phyloP scores from a whole-genome alignment of 2,329 filamentous ascomycete genomes.

The Berkeleyomyces basicola region DNA sequence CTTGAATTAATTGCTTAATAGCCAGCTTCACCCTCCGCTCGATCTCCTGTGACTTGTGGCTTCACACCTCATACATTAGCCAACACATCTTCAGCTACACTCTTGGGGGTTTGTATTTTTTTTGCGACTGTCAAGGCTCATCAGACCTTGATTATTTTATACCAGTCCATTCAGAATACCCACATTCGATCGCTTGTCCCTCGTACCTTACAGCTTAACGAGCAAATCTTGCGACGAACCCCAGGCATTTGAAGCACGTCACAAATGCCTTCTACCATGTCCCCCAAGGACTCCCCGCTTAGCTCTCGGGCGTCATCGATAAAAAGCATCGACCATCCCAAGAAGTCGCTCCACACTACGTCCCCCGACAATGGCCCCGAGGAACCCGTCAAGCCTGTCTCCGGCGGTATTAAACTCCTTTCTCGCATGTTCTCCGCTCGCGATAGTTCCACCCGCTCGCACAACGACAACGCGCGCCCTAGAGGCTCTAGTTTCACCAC shows the following conservation, averaged over 20 bases:
- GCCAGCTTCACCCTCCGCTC: not conserved
- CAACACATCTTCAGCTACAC: not conserved
- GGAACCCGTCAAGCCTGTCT: slow-evolving; percentile 9
- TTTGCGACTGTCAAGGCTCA: not conserved
- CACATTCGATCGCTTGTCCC: not conserved
- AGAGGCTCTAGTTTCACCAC: slow-evolving; percentile 13
- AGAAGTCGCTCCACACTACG: slow-evolving; percentile 8
- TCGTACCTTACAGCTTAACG: not conserved
- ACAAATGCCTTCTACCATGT: slow-evolving; percentile 7
- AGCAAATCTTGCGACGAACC: not conserved
- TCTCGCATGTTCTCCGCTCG: slow-evolving; percentile 12
- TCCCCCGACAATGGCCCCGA: slow-evolving; percentile 5
- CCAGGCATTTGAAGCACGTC: not conserved
- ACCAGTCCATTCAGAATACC: not conserved
- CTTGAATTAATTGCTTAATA: too few species aligned
- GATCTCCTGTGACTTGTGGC: not conserved
- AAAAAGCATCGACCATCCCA: slow-evolving; percentile 9
- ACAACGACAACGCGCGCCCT: slow-evolving; percentile 9
- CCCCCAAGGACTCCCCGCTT: slow-evolving; percentile 10
- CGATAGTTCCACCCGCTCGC: slow-evolving; percentile 3
- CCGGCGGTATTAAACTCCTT: slow-evolving; percentile 11
- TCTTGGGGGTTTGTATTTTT: not conserved
- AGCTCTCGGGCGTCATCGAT: slow-evolving; percentile 13
- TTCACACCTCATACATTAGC: not conserved
- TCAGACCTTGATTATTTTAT: not conserved